A percentile compares a stretch with the other conserved stretches of the same genome.
These are phyloP conservation scores for Murraya koenigii DNA, from an alignment of 345 rosid species.

Conservation along the genomic window DNA sequence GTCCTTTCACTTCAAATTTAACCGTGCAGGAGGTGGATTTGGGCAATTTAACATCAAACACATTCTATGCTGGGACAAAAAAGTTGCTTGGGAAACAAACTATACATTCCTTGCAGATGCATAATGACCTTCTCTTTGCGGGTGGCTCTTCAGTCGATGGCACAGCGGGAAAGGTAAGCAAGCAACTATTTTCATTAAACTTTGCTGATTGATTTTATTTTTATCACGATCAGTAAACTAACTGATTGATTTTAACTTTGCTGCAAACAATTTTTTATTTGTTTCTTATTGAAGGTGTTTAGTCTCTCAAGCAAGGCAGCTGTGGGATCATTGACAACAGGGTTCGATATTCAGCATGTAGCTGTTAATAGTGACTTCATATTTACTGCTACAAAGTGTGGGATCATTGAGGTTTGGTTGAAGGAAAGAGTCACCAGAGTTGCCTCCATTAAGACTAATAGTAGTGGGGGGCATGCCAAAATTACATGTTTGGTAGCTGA, in stretches of 20 bases:
- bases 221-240: background rate
- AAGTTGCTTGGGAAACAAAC: constrained; percentile 54
- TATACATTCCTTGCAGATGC: constrained; percentile 35
- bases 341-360: constrained; percentile 41
- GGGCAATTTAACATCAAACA: constrained; percentile 27
- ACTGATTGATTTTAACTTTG: background rate
- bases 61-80: constrained; percentile 52
- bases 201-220: no score
- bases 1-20: background rate
- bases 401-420: constrained; percentile 58
- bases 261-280: background rate
- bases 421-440: constrained; percentile 38
- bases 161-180: constrained; percentile 49
- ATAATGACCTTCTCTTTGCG: constrained; percentile 37
- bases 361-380: constrained; percentile 48
- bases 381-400: constrained; percentile 51
- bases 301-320: constrained; percentile 30
- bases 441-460: constrained; percentile 30
- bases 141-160: constrained; percentile 58
- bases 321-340: constrained; percentile 33
- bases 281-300: constrained; percentile 38
- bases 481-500: constrained; percentile 41
- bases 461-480: constrained; percentile 34
- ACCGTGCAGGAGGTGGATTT: constrained; percentile 47
- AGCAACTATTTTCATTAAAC: background rate